Evolutionary conservation across 495 filamentous ascomycete genomes (phyloP).

Genomic region (Daldinia vernicosa): DNA sequence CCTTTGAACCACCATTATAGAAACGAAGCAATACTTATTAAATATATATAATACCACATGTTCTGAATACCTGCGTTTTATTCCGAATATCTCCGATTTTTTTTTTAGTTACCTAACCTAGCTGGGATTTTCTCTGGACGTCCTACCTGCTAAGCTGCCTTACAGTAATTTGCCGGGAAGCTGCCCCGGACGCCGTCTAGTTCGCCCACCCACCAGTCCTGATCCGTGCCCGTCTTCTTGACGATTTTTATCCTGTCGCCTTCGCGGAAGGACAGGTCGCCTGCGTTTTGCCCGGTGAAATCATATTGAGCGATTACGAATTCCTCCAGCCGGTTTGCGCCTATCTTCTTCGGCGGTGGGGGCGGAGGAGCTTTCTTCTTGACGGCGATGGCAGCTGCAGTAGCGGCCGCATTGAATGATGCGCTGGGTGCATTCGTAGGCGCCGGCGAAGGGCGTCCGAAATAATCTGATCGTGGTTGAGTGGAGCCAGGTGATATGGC

Average conservation of each 20-base stretch:
- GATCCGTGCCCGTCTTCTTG: constrained; percentile 82
- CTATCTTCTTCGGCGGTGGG: constrained; percentile 69
- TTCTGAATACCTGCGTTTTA: neutral
- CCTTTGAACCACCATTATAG: neutral
- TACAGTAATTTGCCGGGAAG: constrained; percentile 94
- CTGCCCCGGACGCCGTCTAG: constrained; percentile 74
- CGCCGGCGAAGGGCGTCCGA: constrained; percentile 55
- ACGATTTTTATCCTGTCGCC: constrained; percentile 86
- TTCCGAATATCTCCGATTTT: neutral
- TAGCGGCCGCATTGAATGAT: constrained; percentile 43
- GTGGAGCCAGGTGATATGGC: constrained; percentile 38
- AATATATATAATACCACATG: neutral
- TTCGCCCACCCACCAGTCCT: constrained; percentile 98
- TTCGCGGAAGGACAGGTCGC: constrained; percentile 83
- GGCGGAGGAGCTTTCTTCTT: constrained; percentile 64
- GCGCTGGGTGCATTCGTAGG: constrained; percentile 50
- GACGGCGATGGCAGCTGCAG: constrained; percentile 36
- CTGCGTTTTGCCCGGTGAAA: constrained; percentile 75
- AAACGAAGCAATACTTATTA: neutral
- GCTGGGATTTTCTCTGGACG: neutral
- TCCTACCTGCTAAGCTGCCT: constrained; percentile 26
- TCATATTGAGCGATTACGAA: constrained; percentile 85
- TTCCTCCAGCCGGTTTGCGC: constrained; percentile 55
- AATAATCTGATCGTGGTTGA: constrained; percentile 60
- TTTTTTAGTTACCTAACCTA: no score